A percentile compares a stretch with the other conserved stretches of the same genome.
phyloP scores from a whole-genome alignment of 176 grass and related monocot species.

The Eragrostis nindensis region DNA sequence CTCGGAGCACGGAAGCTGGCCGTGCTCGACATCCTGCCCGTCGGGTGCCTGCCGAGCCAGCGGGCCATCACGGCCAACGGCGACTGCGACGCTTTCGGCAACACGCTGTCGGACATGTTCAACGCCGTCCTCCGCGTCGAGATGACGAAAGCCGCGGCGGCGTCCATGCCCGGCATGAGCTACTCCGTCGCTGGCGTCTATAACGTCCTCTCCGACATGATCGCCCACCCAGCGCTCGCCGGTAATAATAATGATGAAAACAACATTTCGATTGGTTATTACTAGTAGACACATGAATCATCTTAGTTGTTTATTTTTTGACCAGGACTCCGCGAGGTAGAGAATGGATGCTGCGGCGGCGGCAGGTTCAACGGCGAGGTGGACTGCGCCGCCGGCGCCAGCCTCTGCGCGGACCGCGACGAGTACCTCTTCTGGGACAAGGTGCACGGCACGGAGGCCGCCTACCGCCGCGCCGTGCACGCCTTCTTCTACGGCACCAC shows the following conservation, averaged over 20 bases:
- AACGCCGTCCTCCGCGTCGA: slow-evolving; percentile 30
- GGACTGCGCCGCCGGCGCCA: background rate
- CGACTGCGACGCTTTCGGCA: background rate
- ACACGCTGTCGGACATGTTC: slow-evolving; percentile 32
- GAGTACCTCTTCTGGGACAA: slow-evolving; percentile 53
- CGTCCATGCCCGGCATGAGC: slow-evolving; percentile 8
- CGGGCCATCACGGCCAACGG: background rate
- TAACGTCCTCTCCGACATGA: slow-evolving; percentile 36
- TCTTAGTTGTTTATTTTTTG: too few species aligned
- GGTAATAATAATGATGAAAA: too few species aligned
- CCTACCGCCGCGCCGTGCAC: background rate
- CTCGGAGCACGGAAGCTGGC: slow-evolving; percentile 32
- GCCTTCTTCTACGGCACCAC: slow-evolving; percentile 19
- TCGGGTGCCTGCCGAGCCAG: slow-evolving; percentile 38
- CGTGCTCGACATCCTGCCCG: slow-evolving; percentile 14
- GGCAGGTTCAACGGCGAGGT: slow-evolving; percentile 49
- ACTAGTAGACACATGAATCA: too few species aligned
- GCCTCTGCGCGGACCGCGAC: slow-evolving; percentile 30
- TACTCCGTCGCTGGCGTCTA: slow-evolving; percentile 45
- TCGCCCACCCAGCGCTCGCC: background rate
- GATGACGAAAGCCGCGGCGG: background rate
- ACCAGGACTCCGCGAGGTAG: slow-evolving; percentile 25
- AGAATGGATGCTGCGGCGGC: slow-evolving; percentile 31
- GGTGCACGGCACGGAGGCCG: slow-evolving; percentile 42
- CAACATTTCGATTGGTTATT: too few species aligned